Conservation (phyloP, 2,329 filamentous ascomycete species). For the Atkinsonella hypoxylon region DNA sequence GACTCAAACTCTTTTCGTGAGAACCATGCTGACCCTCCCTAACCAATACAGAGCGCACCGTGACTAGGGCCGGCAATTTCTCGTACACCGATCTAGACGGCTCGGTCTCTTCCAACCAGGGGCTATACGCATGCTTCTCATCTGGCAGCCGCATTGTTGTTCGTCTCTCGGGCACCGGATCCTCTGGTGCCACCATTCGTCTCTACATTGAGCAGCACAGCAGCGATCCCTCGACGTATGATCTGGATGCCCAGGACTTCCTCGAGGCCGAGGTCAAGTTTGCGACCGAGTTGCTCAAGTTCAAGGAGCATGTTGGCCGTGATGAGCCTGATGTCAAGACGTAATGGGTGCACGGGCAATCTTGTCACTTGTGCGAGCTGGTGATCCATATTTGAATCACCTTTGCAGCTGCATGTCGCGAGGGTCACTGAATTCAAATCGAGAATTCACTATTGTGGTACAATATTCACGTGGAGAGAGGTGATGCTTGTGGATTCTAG, state of each 20-base stretch:
- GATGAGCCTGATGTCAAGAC: conserved; percentile 96
- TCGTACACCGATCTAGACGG: conserved; percentile 98
- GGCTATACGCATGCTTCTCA: conserved; percentile 86
- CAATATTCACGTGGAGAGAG: not conserved
- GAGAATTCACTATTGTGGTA: not conserved
- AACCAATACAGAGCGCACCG: conserved; percentile 50
- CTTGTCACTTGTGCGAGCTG: not conserved
- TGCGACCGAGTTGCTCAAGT: conserved; percentile 73
- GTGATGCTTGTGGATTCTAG: not conserved
- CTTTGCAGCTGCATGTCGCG: not conserved
- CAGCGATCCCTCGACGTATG: conserved; percentile 65
- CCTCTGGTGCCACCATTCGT: conserved; percentile 89
- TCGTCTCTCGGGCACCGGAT: conserved; percentile 87
- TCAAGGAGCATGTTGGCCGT: conserved; percentile 86
- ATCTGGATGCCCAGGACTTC: conserved; percentile 81
- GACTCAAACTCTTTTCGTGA: conserved; percentile 2
- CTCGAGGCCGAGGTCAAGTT: conserved; percentile 81
- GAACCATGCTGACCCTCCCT: not conserved
- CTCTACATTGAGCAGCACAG: conserved; percentile 97
- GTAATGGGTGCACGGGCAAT: conserved; percentile 28
- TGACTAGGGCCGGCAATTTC: conserved; percentile 87
- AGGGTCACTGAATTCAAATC: not conserved
- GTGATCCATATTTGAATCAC: not conserved
- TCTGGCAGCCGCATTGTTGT: conserved; percentile 93
- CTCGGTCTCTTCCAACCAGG: conserved; percentile 90